Base-by-base conservation (phyloP, 768 basidiomycete genomes). In the Tylopilus plumbeoviolaceoides region DNA sequence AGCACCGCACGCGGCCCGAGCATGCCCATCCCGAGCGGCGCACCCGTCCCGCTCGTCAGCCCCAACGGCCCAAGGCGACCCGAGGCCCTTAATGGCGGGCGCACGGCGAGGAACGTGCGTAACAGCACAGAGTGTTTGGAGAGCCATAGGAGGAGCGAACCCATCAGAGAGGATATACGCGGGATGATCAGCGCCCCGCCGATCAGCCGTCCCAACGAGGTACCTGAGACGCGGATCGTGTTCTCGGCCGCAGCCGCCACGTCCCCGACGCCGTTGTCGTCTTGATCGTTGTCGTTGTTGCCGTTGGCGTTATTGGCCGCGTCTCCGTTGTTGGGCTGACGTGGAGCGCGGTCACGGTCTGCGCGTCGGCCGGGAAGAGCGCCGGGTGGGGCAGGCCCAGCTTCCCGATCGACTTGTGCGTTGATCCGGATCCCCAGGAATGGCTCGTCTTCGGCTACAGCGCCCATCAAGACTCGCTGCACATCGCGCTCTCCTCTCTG, bases 111-210 rank as follows among this genome's bases (percentile, higher is more conserved):
- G 42, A 64, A 60, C 47, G 25, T 61, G 27, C 70, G 64, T 50
- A 72, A 42, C 39, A 70, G 15, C 36, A 43, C 56, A 40, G 66
- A 70, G 7, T 30, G 55, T 38, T 66, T 73, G 21, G 88, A 82
- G 5, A 87, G 62, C 21, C 73, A 74, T 36, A 80, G 69, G 4
- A 91, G 74, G 14, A 87, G 56, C 10, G 70, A 61, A 1, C 89
- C 89, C 85, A 88, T 87, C 43, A 73, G 59, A 44, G 72, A 81
- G 20, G 89, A 78, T 57, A 91, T 80, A 8, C 77, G 76, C 0
- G 89, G 89, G 47, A 87, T 74, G 53, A 85, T 70, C 17, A 91
- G 69, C 1, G 88, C 86, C 4, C 88, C 87, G 20, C 83, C 85
- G 44, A 91, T 67, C 59, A 80, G 71, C 12, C 87, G 79, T 1